A percentile compares a stretch with the other conserved stretches of the same genome.
Evolutionary conservation across 148 eudicot genomes (phyloP).

Genomic region (Salicornia ramosissima): DNA sequence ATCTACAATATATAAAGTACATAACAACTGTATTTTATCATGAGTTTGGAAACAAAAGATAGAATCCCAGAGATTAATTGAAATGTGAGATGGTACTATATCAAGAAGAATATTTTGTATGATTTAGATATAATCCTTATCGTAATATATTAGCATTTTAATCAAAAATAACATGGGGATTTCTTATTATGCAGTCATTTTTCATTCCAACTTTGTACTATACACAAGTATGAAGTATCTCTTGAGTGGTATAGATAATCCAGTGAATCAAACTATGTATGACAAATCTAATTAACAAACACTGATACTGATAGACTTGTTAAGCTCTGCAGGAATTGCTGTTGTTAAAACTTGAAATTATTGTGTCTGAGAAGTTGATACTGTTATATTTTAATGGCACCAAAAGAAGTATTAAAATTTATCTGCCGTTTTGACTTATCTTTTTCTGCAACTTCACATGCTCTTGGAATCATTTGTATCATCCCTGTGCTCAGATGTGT

Average conservation of each 20-base stretch:
- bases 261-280: background rate
- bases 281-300: background rate
- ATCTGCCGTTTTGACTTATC: background rate
- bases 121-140: background rate
- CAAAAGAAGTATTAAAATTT: background rate
- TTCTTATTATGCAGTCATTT: background rate
- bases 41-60: no score
- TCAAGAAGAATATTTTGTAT: no score
- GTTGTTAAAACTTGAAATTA: background rate
- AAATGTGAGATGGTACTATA: no score
- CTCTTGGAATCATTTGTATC: background rate
- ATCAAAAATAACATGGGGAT: background rate
- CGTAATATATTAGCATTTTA: background rate
- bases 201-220: background rate
- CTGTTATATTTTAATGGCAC: background rate
- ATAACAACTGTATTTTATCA: no score
- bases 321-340: background rate
- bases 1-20: no score
- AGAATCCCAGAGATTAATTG: no score
- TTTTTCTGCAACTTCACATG: background rate
- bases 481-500: background rate
- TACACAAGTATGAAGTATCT: background rate
- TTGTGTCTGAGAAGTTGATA: background rate
- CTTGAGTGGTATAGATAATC: background rate
- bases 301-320: background rate